Evolutionary conservation across 1,139 yeast species (phyloP).

Genomic region (Kodamaea alishanica): DNA sequence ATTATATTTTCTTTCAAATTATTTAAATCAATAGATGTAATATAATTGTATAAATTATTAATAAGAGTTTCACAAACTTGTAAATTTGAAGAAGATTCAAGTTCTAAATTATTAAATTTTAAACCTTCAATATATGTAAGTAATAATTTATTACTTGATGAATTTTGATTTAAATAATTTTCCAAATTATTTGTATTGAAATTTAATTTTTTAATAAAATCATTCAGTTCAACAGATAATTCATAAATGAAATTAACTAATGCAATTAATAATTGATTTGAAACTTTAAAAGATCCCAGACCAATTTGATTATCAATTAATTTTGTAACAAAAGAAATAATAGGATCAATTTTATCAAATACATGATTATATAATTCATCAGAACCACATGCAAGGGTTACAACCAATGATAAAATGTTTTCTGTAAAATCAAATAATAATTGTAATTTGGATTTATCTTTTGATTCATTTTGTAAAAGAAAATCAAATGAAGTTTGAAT

Average conservation of each 20-base stretch:
- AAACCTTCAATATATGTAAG: constrained; percentile 57
- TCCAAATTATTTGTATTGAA: constrained; percentile 22
- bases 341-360: constrained; percentile 39
- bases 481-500: constrained; percentile 46
- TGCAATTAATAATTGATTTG: constrained; percentile 46
- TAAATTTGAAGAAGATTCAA: constrained; percentile 9
- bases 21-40: constrained; percentile 42
- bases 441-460: constrained; percentile 42
- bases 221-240: constrained; percentile 60
- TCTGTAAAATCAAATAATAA: constrained; percentile 66
- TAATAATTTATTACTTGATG: constrained; percentile 33
- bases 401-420: constrained; percentile 64
- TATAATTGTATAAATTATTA: constrained; percentile 19
- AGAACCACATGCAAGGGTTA: constrained; percentile 64
- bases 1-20: constrained; percentile 33
- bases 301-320: constrained; percentile 32
- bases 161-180: constrained; percentile 19
- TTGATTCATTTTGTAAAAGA: constrained; percentile 27
- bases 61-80: constrained; percentile 14
- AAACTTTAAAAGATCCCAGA: constrained; percentile 29
- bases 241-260: constrained; percentile 63
- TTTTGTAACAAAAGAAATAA: constrained; percentile 42
- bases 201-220: constrained; percentile 44
- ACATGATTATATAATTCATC: constrained; percentile 57
- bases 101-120: constrained; percentile 55